These are phyloP conservation scores for Lactarius psammicola DNA, from an alignment of 768 basidiomycete species.

Conservation along the genomic window DNA sequence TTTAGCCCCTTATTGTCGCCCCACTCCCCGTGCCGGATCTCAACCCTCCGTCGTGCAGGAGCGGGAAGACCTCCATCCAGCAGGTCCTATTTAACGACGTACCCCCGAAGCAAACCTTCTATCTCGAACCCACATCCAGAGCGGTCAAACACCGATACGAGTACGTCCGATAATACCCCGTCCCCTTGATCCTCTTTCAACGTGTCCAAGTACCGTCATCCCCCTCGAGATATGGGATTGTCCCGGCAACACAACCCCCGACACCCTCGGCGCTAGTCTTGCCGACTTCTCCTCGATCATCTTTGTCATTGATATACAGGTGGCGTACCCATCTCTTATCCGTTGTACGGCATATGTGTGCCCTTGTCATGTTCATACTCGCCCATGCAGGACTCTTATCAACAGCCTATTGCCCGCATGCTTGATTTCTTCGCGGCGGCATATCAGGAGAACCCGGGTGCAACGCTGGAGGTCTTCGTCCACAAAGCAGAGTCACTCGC, in stretches of 20 bases:
- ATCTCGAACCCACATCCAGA: conserved; percentile 82
- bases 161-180: conserved; percentile 48
- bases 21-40: background rate
- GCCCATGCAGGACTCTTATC: conserved; percentile 71
- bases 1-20: conserved; percentile 9
- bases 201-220: conserved; percentile 67
- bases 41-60: conserved; percentile 45
- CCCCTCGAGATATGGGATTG: conserved; percentile 96
- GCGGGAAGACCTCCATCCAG: conserved; percentile 89
- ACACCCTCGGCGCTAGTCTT: conserved; percentile 72
- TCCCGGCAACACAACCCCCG: conserved; percentile 79
- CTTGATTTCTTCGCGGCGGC: conserved; percentile 79
- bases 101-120: conserved; percentile 82
- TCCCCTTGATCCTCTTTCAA: conserved; percentile 13
- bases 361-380: background rate
- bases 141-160: conserved; percentile 74
- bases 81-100: conserved; percentile 89
- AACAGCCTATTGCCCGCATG: conserved; percentile 77
- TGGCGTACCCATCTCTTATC: conserved; percentile 38
- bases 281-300: conserved; percentile 81
- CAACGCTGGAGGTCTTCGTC: conserved; percentile 88
- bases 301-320: conserved; percentile 94
- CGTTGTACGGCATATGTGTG: conserved; percentile 8
- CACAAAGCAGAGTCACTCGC: conserved; percentile 92
- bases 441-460: conserved; percentile 68